These are phyloP conservation scores for Starmerella riodocensis DNA, from an alignment of 805 yeast species.

Conservation along the genomic window DNA sequence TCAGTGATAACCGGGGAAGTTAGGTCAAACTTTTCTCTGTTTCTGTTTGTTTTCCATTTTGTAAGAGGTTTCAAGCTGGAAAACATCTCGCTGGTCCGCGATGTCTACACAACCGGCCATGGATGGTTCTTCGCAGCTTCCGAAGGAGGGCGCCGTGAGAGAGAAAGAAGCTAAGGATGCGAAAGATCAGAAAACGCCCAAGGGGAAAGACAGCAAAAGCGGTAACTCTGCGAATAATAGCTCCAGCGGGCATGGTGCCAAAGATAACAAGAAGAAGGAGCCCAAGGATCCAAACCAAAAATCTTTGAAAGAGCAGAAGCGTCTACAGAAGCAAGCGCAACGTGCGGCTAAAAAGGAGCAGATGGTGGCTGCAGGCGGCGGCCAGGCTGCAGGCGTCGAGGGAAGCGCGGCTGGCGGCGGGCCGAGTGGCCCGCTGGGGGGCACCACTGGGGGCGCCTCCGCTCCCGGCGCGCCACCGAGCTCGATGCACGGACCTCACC, in stretches of 20 bases:
- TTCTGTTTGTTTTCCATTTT: no score
- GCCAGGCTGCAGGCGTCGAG: slow-evolving; percentile 24
- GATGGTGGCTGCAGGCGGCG: slow-evolving; percentile 28
- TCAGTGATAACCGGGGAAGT: no score
- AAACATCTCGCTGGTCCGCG: no score
- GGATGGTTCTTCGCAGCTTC: no score
- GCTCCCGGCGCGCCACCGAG: no score
- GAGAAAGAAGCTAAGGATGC: not conserved
- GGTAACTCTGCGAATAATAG: no score
- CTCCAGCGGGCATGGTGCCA: not conserved
- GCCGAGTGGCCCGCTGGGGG: slow-evolving; percentile 26
- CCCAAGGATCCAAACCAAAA: slow-evolving; percentile 1
- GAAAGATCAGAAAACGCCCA: not conserved
- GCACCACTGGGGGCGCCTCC: slow-evolving; percentile 27
- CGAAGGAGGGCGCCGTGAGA: not conserved
- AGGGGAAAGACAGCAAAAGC: no score
- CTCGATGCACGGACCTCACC: no score
- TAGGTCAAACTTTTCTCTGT: no score
- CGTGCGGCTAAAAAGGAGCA: slow-evolving; percentile 77
- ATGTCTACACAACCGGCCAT: no score
- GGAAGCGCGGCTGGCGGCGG: slow-evolving; percentile 25
- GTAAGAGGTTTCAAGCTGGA: no score
- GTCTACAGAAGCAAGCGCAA: slow-evolving; percentile 81
- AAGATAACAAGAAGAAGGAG: not conserved
- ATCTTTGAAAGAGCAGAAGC: slow-evolving; percentile 64